A percentile compares a stretch with the other conserved stretches of the same genome.
Conservation (phyloP, 129 eudicot species). For the Helichrysum umbraculigerum region DNA sequence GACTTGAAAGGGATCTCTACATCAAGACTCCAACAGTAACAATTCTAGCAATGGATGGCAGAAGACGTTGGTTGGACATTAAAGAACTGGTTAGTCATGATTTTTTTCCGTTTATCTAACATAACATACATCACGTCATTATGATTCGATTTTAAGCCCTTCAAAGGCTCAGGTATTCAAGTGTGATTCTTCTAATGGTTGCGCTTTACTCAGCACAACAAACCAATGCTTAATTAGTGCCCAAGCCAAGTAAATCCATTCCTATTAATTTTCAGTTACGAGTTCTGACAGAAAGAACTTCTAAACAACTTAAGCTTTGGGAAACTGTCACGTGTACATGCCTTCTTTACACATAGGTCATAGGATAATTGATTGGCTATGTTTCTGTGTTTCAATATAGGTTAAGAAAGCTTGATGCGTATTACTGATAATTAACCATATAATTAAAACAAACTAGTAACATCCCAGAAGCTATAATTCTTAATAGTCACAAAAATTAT, state of each 20-base stretch:
- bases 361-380: not conserved
- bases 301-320: not conserved
- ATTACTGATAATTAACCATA: not conserved
- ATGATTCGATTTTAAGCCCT: slow-evolving; percentile 2
- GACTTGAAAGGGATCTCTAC: slow-evolving; percentile 85
- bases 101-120: not conserved
- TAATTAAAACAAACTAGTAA: not conserved
- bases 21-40: slow-evolving; percentile 74
- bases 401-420: not conserved
- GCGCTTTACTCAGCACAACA: not conserved
- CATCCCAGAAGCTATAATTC: not conserved
- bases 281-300: slow-evolving; percentile 9
- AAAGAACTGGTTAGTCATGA: slow-evolving; percentile 66
- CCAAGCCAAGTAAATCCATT: not conserved
- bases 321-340: not conserved
- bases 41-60: slow-evolving; percentile 96
- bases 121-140: not conserved
- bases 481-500: no score
- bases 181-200: not conserved
- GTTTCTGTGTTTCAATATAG: slow-evolving; percentile 2
- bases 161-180: slow-evolving; percentile 3
- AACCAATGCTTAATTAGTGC: not conserved
- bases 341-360: not conserved
- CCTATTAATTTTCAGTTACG: slow-evolving; percentile 9
- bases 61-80: slow-evolving; percentile 96